Evolutionary conservation across 108 stramenopile genomes (phyloP).

Genomic region (Nitzschia sp.): DNA sequence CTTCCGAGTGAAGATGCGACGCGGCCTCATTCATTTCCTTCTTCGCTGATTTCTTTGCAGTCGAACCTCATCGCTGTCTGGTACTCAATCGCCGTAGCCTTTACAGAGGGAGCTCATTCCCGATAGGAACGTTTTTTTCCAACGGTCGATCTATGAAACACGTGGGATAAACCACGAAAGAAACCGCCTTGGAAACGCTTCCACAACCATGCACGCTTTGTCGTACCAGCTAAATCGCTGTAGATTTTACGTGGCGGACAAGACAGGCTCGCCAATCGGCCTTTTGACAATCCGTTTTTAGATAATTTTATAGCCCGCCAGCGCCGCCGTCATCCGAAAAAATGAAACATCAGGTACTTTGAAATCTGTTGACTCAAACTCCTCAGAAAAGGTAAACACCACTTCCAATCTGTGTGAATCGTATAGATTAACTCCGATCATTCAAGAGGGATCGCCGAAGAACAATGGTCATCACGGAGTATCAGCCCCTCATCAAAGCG

Average conservation of each 20-base stretch:
- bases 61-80: not conserved
- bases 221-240: too few species aligned
- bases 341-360: too few species aligned
- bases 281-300: too few species aligned
- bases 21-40: slow-evolving; percentile 13
- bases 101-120: not conserved
- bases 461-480: not conserved
- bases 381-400: not conserved
- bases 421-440: not conserved
- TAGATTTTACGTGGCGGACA: too few species aligned
- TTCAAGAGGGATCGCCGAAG: not conserved
- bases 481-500: not conserved
- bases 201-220: too few species aligned
- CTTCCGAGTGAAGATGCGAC: slow-evolving; percentile 12
- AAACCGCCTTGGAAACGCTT: too few species aligned
- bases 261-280: too few species aligned
- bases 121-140: not conserved
- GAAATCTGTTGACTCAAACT: not conserved
- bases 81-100: not conserved
- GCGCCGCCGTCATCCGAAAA: too few species aligned
- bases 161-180: too few species aligned
- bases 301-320: too few species aligned
- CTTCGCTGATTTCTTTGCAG: slow-evolving; percentile 10
- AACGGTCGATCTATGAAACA: not conserved
- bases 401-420: not conserved